These are phyloP conservation scores for Tilletia walkeri DNA, from an alignment of 1,284 basidiomycete genomes.

Conservation along the genomic window DNA sequence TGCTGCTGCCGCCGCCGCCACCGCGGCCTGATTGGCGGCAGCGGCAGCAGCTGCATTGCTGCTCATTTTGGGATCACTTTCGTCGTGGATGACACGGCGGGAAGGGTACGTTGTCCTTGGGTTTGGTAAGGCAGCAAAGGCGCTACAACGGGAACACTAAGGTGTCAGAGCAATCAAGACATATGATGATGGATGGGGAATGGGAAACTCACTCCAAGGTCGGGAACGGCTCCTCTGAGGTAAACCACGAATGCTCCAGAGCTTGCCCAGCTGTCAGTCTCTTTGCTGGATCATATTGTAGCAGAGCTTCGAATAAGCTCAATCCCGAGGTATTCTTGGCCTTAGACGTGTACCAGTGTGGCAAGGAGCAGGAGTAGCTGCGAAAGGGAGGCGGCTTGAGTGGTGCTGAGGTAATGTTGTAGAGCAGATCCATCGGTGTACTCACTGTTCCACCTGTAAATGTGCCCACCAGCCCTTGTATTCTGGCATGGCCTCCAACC, in stretches of 20 bases:
- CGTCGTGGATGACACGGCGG: slow-evolving; percentile 61
- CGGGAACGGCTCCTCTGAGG: slow-evolving; percentile 56
- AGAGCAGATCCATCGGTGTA: neutral
- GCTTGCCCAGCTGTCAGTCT: slow-evolving; percentile 80
- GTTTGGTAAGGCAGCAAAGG: slow-evolving; percentile 54
- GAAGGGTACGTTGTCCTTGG: slow-evolving; percentile 59
- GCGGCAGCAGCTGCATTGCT: neutral
- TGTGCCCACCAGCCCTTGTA: slow-evolving; percentile 67
- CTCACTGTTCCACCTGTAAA: slow-evolving; percentile 30
- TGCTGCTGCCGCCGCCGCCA: neutral
- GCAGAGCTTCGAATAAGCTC: slow-evolving; percentile 42
- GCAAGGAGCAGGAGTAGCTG: slow-evolving; percentile 69
- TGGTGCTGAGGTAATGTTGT: no score
- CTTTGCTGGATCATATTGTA: slow-evolving; percentile 79
- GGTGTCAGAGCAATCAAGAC: neutral
- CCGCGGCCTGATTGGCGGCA: slow-evolving; percentile 7
- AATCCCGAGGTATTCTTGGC: slow-evolving; percentile 57
- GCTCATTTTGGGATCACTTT: slow-evolving; percentile 58
- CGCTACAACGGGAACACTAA: slow-evolving; percentile 20
- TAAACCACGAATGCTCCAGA: slow-evolving; percentile 68
- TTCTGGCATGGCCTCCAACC: slow-evolving; percentile 74
- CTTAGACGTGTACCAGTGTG: slow-evolving; percentile 73
- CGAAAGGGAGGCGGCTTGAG: slow-evolving; percentile 15
- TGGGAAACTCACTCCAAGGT: slow-evolving; percentile 51
- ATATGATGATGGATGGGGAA: neutral